Percentiles rank a stretch among this genome's conserved stretches.
These are phyloP conservation scores for Pichia sp. DNA, from an alignment of 1,139 yeast genomes.

Conservation along the genomic window DNA sequence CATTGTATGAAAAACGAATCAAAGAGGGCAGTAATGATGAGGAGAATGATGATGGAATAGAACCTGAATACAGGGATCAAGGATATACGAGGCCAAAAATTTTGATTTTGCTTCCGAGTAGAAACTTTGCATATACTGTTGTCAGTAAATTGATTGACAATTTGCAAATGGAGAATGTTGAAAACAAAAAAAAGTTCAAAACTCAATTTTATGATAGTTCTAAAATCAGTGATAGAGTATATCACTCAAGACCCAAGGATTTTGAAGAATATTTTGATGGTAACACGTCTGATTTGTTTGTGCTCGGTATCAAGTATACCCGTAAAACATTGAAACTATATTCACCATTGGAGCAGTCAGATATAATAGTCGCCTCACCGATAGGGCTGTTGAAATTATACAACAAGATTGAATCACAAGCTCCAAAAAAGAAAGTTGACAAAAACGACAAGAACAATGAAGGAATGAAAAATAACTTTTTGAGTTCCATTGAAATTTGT, in stretches of 20 bases:
- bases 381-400: slow-evolving; percentile 81
- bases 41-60: slow-evolving; percentile 24
- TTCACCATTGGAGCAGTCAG: slow-evolving; percentile 80
- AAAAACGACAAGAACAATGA: slow-evolving; percentile 19
- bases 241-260: slow-evolving; percentile 75
- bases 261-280: slow-evolving; percentile 80
- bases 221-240: slow-evolving; percentile 34
- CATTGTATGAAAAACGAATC: slow-evolving; percentile 41
- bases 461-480: slow-evolving; percentile 51
- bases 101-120: slow-evolving; percentile 75
- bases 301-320: slow-evolving; percentile 83
- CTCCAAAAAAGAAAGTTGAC: slow-evolving; percentile 9
- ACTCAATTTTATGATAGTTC: slow-evolving; percentile 64
- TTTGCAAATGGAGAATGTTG: slow-evolving; percentile 68
- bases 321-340: slow-evolving; percentile 81
- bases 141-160: slow-evolving; percentile 59
- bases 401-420: slow-evolving; percentile 38
- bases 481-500: slow-evolving; percentile 81
- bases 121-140: slow-evolving; percentile 70
- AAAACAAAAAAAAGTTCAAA: slow-evolving; percentile 71
- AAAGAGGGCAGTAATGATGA: slow-evolving; percentile 37
- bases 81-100: slow-evolving; percentile 95
- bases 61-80: slow-evolving; percentile 73
- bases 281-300: slow-evolving; percentile 86
- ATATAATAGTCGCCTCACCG: slow-evolving; percentile 86